A percentile compares a stretch with the other conserved stretches of the same genome.
Conservation (phyloP, 768 basidiomycete genomes). For the Rhodotorula paludigena region DNA sequence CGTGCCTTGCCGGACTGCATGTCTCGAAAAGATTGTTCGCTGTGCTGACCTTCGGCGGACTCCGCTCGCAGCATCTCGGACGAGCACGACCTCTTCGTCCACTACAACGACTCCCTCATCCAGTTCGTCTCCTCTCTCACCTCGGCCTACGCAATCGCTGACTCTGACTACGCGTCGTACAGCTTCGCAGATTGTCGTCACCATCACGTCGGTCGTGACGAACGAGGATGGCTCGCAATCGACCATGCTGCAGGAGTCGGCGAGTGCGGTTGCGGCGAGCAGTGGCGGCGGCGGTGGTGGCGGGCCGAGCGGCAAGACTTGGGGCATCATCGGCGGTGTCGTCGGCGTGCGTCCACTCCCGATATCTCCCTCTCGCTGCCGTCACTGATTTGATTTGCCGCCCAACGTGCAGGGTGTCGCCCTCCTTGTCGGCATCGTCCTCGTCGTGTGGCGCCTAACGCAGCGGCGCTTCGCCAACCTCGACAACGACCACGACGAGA, state of each 20-base stretch:
- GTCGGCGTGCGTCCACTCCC: constrained; percentile 10
- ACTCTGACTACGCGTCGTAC: background rate
- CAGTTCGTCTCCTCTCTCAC: background rate
- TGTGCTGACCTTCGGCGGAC: background rate
- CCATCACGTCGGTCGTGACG: constrained; percentile 24
- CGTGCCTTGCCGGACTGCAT: too few relatives aligned
- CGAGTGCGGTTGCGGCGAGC: constrained; percentile 1
- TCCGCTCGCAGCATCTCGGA: too few relatives aligned
- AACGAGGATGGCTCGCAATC: constrained; percentile 23
- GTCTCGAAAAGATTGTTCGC: too few relatives aligned
- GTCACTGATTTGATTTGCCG: too few relatives aligned
- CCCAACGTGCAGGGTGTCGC: constrained; percentile 16
- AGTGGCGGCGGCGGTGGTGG: background rate
- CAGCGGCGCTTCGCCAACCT: constrained; percentile 25
- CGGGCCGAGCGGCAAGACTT: constrained; percentile 25
- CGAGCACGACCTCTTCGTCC: background rate
- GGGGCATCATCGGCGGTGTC: constrained; percentile 32
- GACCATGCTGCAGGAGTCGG: constrained; percentile 14
- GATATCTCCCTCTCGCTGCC: background rate
- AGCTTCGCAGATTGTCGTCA: constrained; percentile 20
- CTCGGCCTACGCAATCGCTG: background rate
- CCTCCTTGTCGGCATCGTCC: constrained; percentile 3
- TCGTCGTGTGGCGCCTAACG: constrained; percentile 11
- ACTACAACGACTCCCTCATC: background rate
- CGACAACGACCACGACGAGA: constrained; percentile 6